A percentile compares a stretch with the other conserved stretches of the same genome.
Evolutionary conservation across 2,329 filamentous ascomycete species (phyloP).

Genomic region (Samsoniella hepiali): DNA sequence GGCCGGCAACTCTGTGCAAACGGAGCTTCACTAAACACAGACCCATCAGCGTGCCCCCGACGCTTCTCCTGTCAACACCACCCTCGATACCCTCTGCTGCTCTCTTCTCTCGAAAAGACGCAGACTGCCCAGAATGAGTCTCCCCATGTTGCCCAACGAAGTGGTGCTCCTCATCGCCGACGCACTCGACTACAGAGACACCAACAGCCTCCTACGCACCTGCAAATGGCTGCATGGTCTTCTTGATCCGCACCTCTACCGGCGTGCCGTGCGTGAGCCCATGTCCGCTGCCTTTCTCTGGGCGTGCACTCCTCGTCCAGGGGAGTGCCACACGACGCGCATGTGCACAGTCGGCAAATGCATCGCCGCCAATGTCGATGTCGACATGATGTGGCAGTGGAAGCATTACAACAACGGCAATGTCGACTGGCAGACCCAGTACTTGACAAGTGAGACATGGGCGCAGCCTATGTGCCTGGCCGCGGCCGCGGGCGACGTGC

Average conservation of each 20-base stretch:
- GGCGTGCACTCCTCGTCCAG: background rate
- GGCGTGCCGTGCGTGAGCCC: background rate
- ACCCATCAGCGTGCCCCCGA: too few species aligned
- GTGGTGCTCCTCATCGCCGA: background rate
- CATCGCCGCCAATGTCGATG: background rate
- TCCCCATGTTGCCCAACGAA: background rate
- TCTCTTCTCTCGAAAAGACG: too few species aligned
- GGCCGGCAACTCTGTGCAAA: too few species aligned
- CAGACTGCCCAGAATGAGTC: background rate
- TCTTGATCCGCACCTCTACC: background rate
- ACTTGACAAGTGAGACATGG: background rate
- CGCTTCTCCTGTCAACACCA: too few species aligned
- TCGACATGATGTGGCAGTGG: background rate
- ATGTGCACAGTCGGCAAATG: background rate
- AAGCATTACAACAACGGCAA: background rate
- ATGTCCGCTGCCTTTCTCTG: background rate
- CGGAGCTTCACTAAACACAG: too few species aligned
- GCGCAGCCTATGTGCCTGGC: background rate
- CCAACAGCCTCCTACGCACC: background rate
- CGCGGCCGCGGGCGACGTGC: background rate
- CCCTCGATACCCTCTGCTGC: too few species aligned
- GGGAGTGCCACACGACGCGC: background rate
- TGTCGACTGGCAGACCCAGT: background rate
- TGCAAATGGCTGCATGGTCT: background rate
- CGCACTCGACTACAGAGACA: background rate